Conservation (phyloP, 306 rosid genomes). For the Malus fusca region DNA sequence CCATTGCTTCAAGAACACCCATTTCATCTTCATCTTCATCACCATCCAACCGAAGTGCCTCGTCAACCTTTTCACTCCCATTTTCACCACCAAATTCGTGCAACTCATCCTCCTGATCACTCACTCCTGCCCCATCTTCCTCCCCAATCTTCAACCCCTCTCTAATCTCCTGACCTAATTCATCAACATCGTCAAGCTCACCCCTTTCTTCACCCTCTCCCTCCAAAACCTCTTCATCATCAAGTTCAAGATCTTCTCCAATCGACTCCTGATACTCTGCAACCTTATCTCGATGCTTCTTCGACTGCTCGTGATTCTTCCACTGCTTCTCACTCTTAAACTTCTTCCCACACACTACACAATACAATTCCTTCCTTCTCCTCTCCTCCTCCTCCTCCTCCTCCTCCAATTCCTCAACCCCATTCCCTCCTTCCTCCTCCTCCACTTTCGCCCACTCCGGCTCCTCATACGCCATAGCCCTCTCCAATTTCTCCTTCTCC, state of each 20-base stretch:
- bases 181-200: slow-evolving; percentile 21
- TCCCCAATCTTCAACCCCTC: slow-evolving; percentile 27
- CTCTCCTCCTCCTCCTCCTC: slow-evolving; percentile 33
- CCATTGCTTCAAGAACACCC: slow-evolving; percentile 60
- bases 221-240: slow-evolving; percentile 25
- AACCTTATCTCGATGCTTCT: slow-evolving; percentile 89
- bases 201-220: slow-evolving; percentile 1
- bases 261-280: slow-evolving; percentile 59
- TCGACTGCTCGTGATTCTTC: slow-evolving; percentile 97
- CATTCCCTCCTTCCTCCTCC: slow-evolving; percentile 36
- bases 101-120: slow-evolving; percentile 24
- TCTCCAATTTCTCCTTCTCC: slow-evolving; percentile 69
- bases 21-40: slow-evolving; percentile 35
- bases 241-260: slow-evolving; percentile 26
- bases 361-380: slow-evolving; percentile 59
- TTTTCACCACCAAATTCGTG: slow-evolving; percentile 13
- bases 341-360: slow-evolving; percentile 93
- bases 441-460: slow-evolving; percentile 67
- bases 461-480: slow-evolving; percentile 63
- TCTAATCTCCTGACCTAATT: slow-evolving; percentile 9
- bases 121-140: slow-evolving; percentile 27
- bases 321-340: slow-evolving; percentile 99
- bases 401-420: slow-evolving; percentile 20
- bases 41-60: slow-evolving; percentile 13
- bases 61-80: slow-evolving; percentile 12